Conservation (phyloP, 768 basidiomycete species). For the Coprinopsis strossmayeri region DNA sequence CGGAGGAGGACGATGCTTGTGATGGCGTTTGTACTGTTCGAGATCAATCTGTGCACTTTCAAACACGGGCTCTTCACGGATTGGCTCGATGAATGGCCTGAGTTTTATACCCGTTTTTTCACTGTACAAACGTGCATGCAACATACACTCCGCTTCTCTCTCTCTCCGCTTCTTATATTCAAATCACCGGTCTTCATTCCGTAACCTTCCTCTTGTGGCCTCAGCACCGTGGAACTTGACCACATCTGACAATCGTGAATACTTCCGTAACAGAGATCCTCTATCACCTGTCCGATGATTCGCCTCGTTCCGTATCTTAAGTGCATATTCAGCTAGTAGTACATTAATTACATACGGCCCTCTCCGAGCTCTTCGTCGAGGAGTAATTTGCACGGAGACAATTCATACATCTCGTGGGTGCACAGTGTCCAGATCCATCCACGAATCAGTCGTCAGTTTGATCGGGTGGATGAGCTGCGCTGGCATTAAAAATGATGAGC, state of each 20-base stretch:
- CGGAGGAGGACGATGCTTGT: conserved; percentile 42
- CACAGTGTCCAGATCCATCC: conserved; percentile 27
- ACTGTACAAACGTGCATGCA: conserved; percentile 36
- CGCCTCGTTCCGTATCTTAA: conserved; percentile 13
- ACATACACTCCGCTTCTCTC: neutral
- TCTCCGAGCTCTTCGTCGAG: conserved; percentile 21
- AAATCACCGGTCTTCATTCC: conserved; percentile 8
- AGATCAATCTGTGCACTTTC: conserved; percentile 21
- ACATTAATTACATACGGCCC: too few relatives aligned
- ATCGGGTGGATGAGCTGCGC: conserved; percentile 43
- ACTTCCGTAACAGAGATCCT: conserved; percentile 3
- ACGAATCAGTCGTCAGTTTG: conserved; percentile 49
- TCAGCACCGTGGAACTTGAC: conserved; percentile 3
- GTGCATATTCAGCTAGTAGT: too few relatives aligned
- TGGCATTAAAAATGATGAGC: conserved; percentile 34
- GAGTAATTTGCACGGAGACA: too few relatives aligned
- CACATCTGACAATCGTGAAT: conserved; percentile 2
- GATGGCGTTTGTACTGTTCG: conserved; percentile 56
- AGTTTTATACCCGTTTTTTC: conserved; percentile 16
- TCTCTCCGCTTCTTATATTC: conserved; percentile 8
- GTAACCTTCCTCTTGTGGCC: conserved; percentile 8
- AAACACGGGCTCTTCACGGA: conserved; percentile 41
- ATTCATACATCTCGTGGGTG: conserved; percentile 29
- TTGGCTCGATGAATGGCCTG: conserved; percentile 36
- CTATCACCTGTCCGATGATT: conserved; percentile 6